phyloP scores from a whole-genome alignment of 345 rosid genomes.

The Adansonia digitata region DNA sequence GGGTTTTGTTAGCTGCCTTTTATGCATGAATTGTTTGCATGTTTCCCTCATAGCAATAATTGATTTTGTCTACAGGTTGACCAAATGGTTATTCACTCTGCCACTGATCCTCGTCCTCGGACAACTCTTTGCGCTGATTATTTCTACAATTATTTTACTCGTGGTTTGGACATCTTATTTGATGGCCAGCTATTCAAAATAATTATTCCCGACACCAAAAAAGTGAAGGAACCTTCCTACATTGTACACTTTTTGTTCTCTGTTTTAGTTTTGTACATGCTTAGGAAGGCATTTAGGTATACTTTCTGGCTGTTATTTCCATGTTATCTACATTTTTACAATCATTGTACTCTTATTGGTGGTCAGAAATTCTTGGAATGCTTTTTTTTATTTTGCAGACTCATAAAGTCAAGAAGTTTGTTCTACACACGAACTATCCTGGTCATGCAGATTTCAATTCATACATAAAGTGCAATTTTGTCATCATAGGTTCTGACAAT shows the following conservation, averaged over 20 bases:
- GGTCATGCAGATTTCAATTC: conserved; percentile 98
- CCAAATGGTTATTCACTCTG: conserved; percentile 97
- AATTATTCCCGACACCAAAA: not conserved
- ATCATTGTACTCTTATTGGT: conserved; percentile 1
- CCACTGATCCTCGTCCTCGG: conserved; percentile 77
- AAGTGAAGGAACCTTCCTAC: not conserved
- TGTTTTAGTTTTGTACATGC: not conserved
- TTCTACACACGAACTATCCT: conserved; percentile 91
- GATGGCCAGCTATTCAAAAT: conserved; percentile 73
- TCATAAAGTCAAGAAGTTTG: conserved; percentile 89
- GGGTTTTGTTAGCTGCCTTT: not conserved
- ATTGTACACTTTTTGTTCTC: not conserved
- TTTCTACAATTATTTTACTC: conserved; percentile 91
- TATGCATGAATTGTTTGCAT: not conserved
- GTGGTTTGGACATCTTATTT: conserved; percentile 91
- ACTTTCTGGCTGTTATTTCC: conserved; percentile 10
- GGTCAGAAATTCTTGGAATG: conserved; percentile 8
- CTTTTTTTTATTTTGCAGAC: conserved; percentile 48
- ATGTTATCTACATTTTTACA: conserved; percentile 13
- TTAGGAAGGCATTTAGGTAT: not conserved
- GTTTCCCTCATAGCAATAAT: conserved; percentile 8
- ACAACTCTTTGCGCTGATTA: conserved; percentile 90
- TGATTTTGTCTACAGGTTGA: conserved; percentile 56
- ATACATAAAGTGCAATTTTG: conserved; percentile 89
- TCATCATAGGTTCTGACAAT: conserved; percentile 48